A percentile compares a stretch with the other conserved stretches of the same genome.
Evolutionary conservation across 2,329 filamentous ascomycete species (phyloP).

Genomic region (Bipolaris cookei): DNA sequence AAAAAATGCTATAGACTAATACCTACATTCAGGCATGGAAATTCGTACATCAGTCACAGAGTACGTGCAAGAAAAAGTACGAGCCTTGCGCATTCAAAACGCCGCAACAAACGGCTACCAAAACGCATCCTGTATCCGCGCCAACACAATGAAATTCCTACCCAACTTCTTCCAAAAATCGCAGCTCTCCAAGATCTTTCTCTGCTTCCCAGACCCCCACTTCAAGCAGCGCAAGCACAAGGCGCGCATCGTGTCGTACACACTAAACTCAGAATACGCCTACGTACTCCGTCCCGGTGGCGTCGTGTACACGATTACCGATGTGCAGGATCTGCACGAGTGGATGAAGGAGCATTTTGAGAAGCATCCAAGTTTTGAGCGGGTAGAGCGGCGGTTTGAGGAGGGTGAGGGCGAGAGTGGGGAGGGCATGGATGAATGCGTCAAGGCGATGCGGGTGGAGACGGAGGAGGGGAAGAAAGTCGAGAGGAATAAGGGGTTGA

Average conservation of each 20-base stretch:
- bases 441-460: constrained; percentile 76
- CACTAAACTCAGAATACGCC: constrained; percentile 91
- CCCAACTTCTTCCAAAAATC: constrained; percentile 89
- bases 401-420: constrained; percentile 70
- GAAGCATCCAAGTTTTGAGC: constrained; percentile 77
- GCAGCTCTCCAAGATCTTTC: constrained; percentile 89
- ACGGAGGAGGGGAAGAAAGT: constrained; percentile 99
- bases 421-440: constrained; percentile 71
- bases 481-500: constrained; percentile 83
- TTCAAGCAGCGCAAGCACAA: constrained; percentile 99
- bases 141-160: constrained; percentile 99
- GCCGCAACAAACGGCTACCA: constrained; percentile 66
- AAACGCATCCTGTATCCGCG: constrained; percentile 86
- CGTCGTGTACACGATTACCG: constrained; percentile 93
- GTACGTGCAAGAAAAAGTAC: constrained; percentile 87
- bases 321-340: constrained; percentile 89
- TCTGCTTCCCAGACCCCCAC: constrained; percentile 98
- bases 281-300: constrained; percentile 84
- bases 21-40: constrained; percentile 72
- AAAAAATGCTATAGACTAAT: neutral
- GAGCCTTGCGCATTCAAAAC: constrained; percentile 75
- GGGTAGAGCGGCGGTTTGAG: constrained; percentile 58
- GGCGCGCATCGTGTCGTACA: constrained; percentile 87
- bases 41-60: constrained; percentile 89
- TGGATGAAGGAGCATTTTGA: constrained; percentile 94